Evolutionary conservation across 345 rosid genomes (phyloP).

Genomic region (Sisymbrium altissimum): DNA sequence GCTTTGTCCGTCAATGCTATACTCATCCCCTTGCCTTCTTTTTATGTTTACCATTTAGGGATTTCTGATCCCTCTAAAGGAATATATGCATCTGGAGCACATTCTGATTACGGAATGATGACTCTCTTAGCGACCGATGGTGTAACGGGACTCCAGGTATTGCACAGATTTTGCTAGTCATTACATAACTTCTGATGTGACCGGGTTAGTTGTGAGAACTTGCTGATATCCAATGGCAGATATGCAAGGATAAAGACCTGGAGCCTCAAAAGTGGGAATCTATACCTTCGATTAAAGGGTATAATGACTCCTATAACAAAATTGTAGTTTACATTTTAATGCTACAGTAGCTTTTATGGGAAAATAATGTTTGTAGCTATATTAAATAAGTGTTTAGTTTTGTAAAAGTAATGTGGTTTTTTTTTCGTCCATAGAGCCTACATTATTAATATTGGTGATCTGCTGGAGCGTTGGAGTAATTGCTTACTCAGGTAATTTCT

Average conservation of each 20-base stretch:
- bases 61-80: constrained; percentile 68
- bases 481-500: constrained; percentile 58
- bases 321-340: background rate
- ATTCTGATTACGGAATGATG: constrained; percentile 78
- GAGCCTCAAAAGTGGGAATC: constrained; percentile 72
- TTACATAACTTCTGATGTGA: background rate
- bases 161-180: background rate
- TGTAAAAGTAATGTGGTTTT: background rate
- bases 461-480: constrained; percentile 93
- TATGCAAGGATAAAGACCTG: constrained; percentile 71
- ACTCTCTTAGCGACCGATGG: constrained; percentile 74
- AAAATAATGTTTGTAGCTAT: background rate
- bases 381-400: background rate
- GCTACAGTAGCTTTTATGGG: background rate
- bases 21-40: background rate
- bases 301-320: background rate
- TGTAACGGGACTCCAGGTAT: constrained; percentile 70
- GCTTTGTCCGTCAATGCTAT: background rate
- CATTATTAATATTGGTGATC: constrained; percentile 71
- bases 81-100: constrained; percentile 83
- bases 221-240: constrained; percentile 33
- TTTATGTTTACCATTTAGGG: background rate
- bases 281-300: constrained; percentile 70
- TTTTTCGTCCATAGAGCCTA: background rate
- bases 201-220: background rate